Evolutionary conservation across 2,329 filamentous ascomycete species (phyloP).

Genomic region (Thyridium curvatum): DNA sequence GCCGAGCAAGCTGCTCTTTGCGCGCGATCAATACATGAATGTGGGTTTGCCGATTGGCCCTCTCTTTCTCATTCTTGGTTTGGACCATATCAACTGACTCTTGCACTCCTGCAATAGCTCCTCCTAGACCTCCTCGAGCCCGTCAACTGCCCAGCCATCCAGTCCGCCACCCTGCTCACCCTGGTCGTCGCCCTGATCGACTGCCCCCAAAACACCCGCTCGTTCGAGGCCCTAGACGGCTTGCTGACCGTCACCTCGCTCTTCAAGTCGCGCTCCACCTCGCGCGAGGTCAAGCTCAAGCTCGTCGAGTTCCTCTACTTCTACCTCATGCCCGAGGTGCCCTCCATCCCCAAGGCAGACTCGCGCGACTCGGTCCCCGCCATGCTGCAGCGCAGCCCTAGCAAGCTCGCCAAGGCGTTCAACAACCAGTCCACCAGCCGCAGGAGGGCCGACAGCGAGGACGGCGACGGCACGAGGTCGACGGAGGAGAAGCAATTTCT

Average conservation of each 20-base stretch:
- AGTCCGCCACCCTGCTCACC: constrained; percentile 82
- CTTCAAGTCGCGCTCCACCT: constrained; percentile 83
- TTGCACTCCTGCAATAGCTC: constrained; percentile 36
- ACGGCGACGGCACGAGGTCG: constrained; percentile 44
- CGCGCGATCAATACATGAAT: constrained; percentile 91
- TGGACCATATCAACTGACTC: background rate
- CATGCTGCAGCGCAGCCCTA: constrained; percentile 60
- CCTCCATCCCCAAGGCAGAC: constrained; percentile 43
- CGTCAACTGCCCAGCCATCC: constrained; percentile 84
- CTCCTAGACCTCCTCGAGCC: constrained; percentile 92
- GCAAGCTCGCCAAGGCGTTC: constrained; percentile 58
- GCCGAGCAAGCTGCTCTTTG: constrained; percentile 80
- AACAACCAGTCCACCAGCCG: constrained; percentile 26
- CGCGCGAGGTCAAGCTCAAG: constrained; percentile 86
- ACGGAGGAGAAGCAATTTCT: constrained; percentile 79
- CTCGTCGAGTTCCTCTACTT: constrained; percentile 98
- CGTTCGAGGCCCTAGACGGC: constrained; percentile 88
- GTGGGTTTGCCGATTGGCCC: constrained; percentile 38
- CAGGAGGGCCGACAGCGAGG: constrained; percentile 26
- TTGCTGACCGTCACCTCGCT: constrained; percentile 86
- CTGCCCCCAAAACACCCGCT: constrained; percentile 79
- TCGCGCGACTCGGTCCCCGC: constrained; percentile 31
- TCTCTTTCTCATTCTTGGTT: background rate
- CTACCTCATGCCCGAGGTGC: constrained; percentile 91
- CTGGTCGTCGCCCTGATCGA: constrained; percentile 86